Conservation (phyloP, 176 grass and related monocot genomes). For the Zoysia pacifica region DNA sequence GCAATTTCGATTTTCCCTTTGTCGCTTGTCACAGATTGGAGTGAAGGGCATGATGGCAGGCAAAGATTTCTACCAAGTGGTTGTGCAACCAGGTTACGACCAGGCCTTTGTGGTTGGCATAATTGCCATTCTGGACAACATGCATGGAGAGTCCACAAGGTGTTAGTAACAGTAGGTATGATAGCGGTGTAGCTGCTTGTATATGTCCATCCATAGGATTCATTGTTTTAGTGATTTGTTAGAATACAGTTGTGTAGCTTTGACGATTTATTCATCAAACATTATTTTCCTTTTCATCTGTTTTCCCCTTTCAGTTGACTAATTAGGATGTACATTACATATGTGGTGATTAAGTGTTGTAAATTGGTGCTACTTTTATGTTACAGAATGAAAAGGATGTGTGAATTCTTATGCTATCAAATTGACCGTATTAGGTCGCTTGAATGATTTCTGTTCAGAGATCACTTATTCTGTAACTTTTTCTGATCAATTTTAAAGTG, state of each 20-base stretch:
- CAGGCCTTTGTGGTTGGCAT: conserved; percentile 82
- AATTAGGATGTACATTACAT: not conserved
- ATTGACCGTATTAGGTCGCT: not conserved
- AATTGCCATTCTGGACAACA: conserved; percentile 90
- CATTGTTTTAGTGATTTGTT: not conserved
- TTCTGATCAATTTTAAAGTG: not conserved
- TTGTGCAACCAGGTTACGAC: conserved; percentile 85
- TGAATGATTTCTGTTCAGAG: not conserved
- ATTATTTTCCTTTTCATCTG: not conserved
- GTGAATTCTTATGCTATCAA: not conserved
- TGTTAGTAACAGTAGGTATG: conserved; percentile 45
- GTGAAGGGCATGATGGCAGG: conserved; percentile 63
- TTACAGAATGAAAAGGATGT: not conserved
- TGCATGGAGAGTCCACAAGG: conserved; percentile 81
- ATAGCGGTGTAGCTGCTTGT: not conserved
- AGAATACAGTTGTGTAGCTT: conserved; percentile 6
- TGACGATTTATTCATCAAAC: not conserved
- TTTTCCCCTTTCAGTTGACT: not conserved
- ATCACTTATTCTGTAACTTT: not conserved
- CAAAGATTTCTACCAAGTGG: conserved; percentile 81
- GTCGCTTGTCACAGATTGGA: conserved; percentile 49
- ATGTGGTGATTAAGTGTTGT: conserved; percentile 10
- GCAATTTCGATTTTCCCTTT: not conserved
- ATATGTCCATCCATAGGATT: not conserved
- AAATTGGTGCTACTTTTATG: conserved; percentile 2